phyloP scores from a whole-genome alignment of 257 asterid genomes.

The Pogostemon cablin region DNA sequence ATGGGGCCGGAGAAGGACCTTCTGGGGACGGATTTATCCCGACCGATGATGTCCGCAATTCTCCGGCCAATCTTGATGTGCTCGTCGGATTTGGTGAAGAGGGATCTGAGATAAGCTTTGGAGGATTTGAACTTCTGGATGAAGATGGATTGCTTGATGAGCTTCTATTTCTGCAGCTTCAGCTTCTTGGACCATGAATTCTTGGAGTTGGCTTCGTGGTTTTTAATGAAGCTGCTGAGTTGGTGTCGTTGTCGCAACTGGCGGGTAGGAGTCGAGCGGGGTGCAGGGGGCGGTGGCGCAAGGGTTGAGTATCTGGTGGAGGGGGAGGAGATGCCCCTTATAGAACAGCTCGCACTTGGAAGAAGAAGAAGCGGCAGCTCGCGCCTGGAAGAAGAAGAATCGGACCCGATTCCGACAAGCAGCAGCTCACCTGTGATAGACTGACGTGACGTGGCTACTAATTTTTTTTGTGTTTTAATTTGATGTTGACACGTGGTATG shows the following conservation, averaged over 20 bases:
- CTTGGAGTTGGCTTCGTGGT: constrained; percentile 24
- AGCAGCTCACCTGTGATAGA: too few species aligned
- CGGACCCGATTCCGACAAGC: too few species aligned
- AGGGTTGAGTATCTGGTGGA: constrained; percentile 47
- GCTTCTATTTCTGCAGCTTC: constrained; percentile 15
- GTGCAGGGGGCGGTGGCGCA: constrained; percentile 47
- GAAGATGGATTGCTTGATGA: constrained; percentile 25
- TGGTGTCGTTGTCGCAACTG: constrained; percentile 65
- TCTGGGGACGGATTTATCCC: constrained; percentile 37
- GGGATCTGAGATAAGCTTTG: constrained; percentile 35
- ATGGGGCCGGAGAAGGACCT: constrained; percentile 74
- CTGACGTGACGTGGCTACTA: too few species aligned
- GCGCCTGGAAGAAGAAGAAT: too few species aligned
- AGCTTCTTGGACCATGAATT: constrained; percentile 46
- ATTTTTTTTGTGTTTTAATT: too few species aligned
- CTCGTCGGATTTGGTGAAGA: constrained; percentile 37
- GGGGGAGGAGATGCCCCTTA: constrained; percentile 83
- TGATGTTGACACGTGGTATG: too few species aligned
- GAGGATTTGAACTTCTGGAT: constrained; percentile 41
- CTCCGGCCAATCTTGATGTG: constrained; percentile 37
- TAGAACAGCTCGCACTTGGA: constrained; percentile 53
- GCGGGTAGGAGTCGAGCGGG: constrained; percentile 56
- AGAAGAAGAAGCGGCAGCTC: too few species aligned
- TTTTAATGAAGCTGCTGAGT: constrained; percentile 35
- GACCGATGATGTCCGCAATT: constrained; percentile 37